Evolutionary conservation across 2,329 filamentous ascomycete genomes (phyloP).

Genomic region (Monosporascus sp.): DNA sequence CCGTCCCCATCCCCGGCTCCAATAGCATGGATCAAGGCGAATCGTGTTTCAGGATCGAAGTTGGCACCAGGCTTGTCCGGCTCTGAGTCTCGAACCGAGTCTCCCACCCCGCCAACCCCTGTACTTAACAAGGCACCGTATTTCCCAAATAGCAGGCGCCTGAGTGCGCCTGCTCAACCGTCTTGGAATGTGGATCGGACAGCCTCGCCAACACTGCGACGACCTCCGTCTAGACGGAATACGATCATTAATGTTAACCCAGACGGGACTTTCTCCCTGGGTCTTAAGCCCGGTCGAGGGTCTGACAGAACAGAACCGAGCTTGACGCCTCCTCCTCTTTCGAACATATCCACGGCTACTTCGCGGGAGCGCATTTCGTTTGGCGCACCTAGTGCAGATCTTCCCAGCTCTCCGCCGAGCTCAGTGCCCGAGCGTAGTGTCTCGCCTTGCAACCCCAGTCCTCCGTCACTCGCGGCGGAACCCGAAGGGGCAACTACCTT

Average conservation of each 20-base stretch:
- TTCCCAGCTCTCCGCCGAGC: slow-evolving; percentile 43
- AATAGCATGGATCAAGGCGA: slow-evolving; percentile 32
- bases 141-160: slow-evolving; percentile 31
- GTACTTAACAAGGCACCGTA: slow-evolving; percentile 31
- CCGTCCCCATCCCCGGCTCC: slow-evolving; percentile 25
- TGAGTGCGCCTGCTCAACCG: slow-evolving; percentile 30
- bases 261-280: slow-evolving; percentile 54
- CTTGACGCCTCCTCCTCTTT: slow-evolving; percentile 38
- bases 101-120: slow-evolving; percentile 31
- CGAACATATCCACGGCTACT: slow-evolving; percentile 38
- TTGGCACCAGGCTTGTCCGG: slow-evolving; percentile 28
- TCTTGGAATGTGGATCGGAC: slow-evolving; percentile 18
- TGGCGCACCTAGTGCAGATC: slow-evolving; percentile 40
- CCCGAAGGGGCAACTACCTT: slow-evolving; percentile 27
- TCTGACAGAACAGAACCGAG: slow-evolving; percentile 25
- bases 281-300: slow-evolving; percentile 25
- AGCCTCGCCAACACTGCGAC: slow-evolving; percentile 16
- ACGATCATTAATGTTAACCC: slow-evolving; percentile 46
- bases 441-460: slow-evolving; percentile 29
- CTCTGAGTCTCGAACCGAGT: slow-evolving; percentile 23
- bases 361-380: slow-evolving; percentile 46
- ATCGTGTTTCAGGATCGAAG: slow-evolving; percentile 42
- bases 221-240: slow-evolving; percentile 33
- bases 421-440: slow-evolving; percentile 39
- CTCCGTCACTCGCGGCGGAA: slow-evolving; percentile 28